These are phyloP conservation scores for Lanzia echinophila DNA, from an alignment of 2,329 filamentous ascomycete species.

Conservation along the genomic window DNA sequence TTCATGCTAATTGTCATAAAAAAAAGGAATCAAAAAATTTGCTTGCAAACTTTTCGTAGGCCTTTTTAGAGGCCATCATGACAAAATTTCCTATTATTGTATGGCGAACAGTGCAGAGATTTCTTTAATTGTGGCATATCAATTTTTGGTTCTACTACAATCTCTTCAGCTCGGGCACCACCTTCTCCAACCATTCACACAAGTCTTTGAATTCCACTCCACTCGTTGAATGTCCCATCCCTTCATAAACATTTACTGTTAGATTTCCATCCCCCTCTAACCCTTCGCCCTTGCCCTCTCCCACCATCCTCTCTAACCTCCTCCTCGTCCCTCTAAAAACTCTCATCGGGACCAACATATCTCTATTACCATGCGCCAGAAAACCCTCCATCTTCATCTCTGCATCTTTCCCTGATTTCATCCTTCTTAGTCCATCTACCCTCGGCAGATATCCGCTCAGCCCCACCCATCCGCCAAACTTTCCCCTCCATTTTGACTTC, in stretches of 20 bases:
- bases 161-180: not conserved
- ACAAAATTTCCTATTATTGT: too few species aligned
- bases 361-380: slow-evolving; percentile 41
- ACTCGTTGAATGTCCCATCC: slow-evolving; percentile 39
- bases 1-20: too few species aligned
- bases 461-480: slow-evolving; percentile 75
- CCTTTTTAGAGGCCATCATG: too few species aligned
- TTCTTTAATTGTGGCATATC: not conserved
- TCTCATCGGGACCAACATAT: slow-evolving; percentile 41
- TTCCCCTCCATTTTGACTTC: slow-evolving; percentile 36
- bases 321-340: slow-evolving; percentile 30
- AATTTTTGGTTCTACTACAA: not conserved
- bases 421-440: slow-evolving; percentile 13
- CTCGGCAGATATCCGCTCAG: slow-evolving; percentile 55
- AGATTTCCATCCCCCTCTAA: slow-evolving; percentile 20
- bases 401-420: not conserved
- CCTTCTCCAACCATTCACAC: not conserved
- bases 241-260: slow-evolving; percentile 37
- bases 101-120: too few species aligned
- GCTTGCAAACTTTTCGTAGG: too few species aligned
- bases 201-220: slow-evolving; percentile 18
- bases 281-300: slow-evolving; percentile 30
- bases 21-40: too few species aligned
- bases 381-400: slow-evolving; percentile 36
- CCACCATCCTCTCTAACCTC: slow-evolving; percentile 30